Evolutionary conservation across 2,329 filamentous ascomycete species (phyloP).

Genomic region (Beauveria caledonica): DNA sequence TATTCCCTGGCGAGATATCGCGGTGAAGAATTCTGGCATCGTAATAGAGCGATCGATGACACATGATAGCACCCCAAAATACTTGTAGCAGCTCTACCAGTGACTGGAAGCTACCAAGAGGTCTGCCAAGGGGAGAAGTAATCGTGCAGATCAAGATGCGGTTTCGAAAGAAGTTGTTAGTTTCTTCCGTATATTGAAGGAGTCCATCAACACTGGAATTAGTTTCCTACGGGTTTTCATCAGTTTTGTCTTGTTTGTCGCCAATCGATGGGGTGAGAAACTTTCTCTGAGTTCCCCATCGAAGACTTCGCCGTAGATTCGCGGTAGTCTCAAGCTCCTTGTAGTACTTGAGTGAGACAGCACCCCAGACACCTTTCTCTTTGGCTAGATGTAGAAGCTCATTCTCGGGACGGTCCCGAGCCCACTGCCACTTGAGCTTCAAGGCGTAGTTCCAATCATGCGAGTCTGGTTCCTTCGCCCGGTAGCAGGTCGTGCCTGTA

Average conservation of each 20-base stretch:
- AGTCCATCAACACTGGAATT: no score
- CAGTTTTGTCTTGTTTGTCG: background rate
- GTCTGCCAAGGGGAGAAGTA: background rate
- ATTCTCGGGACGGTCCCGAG: conserved; percentile 21
- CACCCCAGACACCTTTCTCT: conserved; percentile 21
- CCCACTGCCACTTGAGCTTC: conserved; percentile 28
- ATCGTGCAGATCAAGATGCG: conserved; percentile 8
- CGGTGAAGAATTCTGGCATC: background rate
- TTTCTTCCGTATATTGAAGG: conserved; percentile 11
- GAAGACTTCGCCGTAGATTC: background rate
- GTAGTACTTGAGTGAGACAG: conserved; percentile 21
- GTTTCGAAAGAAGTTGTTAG: conserved; percentile 14
- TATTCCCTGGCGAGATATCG: background rate
- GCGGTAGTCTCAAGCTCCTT: background rate
- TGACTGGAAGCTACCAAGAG: background rate
- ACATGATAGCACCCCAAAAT: background rate
- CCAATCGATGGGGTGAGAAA: background rate
- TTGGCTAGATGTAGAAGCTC: conserved; percentile 23
- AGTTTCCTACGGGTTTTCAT: no score
- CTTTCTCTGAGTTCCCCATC: background rate
- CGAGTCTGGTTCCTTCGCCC: conserved; percentile 19
- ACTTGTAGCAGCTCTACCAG: background rate
- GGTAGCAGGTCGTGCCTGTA: conserved; percentile 25
- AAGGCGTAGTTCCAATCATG: conserved; percentile 21
- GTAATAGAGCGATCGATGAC: background rate